Evolutionary conservation across 257 asterid genomes (phyloP).

Genomic region (Ophiorrhiza pumila): DNA sequence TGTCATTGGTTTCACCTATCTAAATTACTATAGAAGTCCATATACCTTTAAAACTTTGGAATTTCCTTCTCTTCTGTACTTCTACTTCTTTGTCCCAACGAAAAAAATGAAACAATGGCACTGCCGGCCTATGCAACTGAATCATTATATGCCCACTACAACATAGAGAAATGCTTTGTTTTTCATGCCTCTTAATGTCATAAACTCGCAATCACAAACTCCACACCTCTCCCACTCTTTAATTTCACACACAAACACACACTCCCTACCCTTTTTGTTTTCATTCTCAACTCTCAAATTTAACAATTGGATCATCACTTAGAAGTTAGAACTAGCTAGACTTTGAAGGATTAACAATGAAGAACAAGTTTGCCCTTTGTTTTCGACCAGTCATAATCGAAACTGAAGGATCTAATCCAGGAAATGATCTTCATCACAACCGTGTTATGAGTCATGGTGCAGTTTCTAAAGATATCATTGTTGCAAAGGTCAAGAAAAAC

Average conservation of each 20-base stretch:
- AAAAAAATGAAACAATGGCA: conserved; percentile 6
- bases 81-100: background rate
- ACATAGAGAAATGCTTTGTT: background rate
- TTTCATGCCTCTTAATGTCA: background rate
- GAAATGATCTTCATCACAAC: conserved; percentile 1
- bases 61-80: background rate
- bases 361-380: conserved; percentile 28
- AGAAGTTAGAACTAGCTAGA: background rate
- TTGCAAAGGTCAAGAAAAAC: background rate
- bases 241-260: background rate
- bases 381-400: conserved; percentile 18
- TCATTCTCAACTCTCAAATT: background rate
- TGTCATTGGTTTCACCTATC: background rate
- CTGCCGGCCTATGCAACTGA: conserved; percentile 13
- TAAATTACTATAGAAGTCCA: background rate
- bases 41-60: background rate
- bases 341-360: conserved; percentile 8
- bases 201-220: background rate
- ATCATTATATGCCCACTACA: background rate
- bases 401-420: background rate
- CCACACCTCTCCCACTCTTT: background rate
- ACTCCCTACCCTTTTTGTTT: background rate
- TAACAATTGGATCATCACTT: no score
- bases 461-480: background rate
- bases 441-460: background rate